Percentiles rank a stretch among this genome's conserved stretches.
phyloP scores from a whole-genome alignment of 257 asterid genomes.

The Anisodus acutangulus region DNA sequence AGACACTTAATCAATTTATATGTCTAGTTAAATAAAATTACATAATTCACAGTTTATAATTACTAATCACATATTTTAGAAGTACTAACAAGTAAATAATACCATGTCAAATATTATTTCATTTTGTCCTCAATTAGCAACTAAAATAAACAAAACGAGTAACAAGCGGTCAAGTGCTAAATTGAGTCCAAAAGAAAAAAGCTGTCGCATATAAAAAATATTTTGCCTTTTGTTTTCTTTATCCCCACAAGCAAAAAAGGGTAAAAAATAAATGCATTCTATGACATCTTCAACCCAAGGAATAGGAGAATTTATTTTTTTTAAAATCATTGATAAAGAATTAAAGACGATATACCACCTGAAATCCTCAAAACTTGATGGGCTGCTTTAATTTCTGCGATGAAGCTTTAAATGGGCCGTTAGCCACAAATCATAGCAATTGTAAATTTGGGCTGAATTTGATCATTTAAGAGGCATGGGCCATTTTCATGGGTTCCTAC shows the following conservation, averaged over 20 bases:
- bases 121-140: neutral
- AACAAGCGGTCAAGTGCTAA: too few species aligned
- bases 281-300: neutral
- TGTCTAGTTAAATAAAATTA: neutral
- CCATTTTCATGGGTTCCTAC: neutral
- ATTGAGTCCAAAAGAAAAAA: too few species aligned
- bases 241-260: neutral
- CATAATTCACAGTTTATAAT: neutral
- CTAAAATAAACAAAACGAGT: too few species aligned
- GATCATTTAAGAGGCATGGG: neutral
- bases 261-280: neutral
- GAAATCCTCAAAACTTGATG: neutral
- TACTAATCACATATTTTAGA: neutral
- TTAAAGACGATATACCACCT: neutral
- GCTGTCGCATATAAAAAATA: neutral
- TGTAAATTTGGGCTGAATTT: neutral
- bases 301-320: too few species aligned
- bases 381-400: neutral
- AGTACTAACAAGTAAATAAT: neutral
- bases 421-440: neutral
- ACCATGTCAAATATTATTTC: neutral
- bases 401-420: slow-evolving; percentile 11
- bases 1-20: neutral
- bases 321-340: neutral
- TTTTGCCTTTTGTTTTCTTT: neutral